phyloP scores from a whole-genome alignment of 2,329 filamentous ascomycete species.

The Purpureocillium lavendulum region DNA sequence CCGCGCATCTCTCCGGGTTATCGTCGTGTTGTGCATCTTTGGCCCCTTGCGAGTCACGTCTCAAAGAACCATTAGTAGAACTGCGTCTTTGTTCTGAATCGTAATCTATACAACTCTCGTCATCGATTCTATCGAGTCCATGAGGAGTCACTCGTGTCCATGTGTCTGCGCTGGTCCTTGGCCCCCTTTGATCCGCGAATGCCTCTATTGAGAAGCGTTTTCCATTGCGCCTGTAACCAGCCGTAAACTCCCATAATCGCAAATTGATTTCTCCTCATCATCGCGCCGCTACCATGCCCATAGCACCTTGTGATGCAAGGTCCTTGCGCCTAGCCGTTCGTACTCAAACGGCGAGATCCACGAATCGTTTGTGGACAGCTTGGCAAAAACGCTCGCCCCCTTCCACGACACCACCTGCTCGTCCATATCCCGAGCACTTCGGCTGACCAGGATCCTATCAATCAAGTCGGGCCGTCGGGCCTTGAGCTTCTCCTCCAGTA shows the following conservation, averaged over 20 bases:
- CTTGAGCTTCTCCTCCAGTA: conserved; percentile 76
- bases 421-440: conserved; percentile 85
- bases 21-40: too few species aligned
- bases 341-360: conserved; percentile 89
- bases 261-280: neutral
- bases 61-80: too few species aligned
- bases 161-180: too few species aligned
- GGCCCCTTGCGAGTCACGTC: too few species aligned
- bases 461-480: conserved; percentile 51
- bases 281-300: conserved; percentile 45
- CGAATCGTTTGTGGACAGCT: conserved; percentile 85
- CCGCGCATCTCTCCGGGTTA: too few species aligned
- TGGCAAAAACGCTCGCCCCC: conserved; percentile 91
- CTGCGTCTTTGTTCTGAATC: too few species aligned
- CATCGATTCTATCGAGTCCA: too few species aligned
- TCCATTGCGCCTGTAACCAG: too few species aligned
- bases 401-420: conserved; percentile 98
- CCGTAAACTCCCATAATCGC: conserved; percentile 1
- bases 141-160: too few species aligned
- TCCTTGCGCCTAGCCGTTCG: conserved; percentile 71
- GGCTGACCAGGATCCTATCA: conserved; percentile 54
- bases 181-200: too few species aligned
- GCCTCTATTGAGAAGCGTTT: too few species aligned
- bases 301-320: conserved; percentile 74
- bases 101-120: too few species aligned